Conservation (phyloP, 2,329 filamentous ascomycete genomes). For the Trichoderma arundinaceum region DNA sequence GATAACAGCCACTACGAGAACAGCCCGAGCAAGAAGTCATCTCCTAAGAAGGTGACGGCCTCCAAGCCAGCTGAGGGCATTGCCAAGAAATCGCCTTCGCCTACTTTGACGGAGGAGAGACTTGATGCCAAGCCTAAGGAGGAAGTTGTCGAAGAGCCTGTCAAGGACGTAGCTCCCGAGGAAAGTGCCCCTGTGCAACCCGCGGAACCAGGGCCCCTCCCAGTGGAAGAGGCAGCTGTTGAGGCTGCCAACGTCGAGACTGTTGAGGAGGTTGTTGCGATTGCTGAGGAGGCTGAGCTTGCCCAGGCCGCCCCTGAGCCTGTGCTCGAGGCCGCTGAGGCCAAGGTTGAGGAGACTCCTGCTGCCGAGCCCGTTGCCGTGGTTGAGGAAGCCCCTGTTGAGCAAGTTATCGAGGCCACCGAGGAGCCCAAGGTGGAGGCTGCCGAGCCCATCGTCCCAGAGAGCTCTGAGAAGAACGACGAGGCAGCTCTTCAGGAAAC, state of each 20-base stretch:
- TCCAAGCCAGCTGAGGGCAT: not conserved
- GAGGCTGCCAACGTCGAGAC: constrained; percentile 32
- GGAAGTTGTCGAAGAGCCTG: constrained; percentile 26
- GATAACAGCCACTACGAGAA: constrained; percentile 9
- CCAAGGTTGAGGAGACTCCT: constrained; percentile 15
- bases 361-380: constrained; percentile 2
- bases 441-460: constrained; percentile 1
- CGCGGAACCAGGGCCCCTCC: constrained; percentile 15
- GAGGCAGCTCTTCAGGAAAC: not conserved
- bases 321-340: constrained; percentile 14
- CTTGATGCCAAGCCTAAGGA: not conserved
- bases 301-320: constrained; percentile 23
- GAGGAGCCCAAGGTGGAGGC: constrained; percentile 30
- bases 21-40: constrained; percentile 18
- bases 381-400: constrained; percentile 18
- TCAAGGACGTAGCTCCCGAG: constrained; percentile 14
- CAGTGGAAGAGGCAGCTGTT: constrained; percentile 29
- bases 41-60: constrained; percentile 6
- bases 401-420: constrained; percentile 12
- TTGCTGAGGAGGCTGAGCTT: constrained; percentile 29
- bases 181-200: constrained; percentile 18
- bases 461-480: constrained; percentile 3
- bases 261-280: constrained; percentile 28
- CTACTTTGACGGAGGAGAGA: constrained; percentile 6
- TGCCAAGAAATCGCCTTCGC: constrained; percentile 10